These are phyloP conservation scores for Eucalyptus marginata DNA, from an alignment of 345 rosid genomes.

Conservation along the genomic window DNA sequence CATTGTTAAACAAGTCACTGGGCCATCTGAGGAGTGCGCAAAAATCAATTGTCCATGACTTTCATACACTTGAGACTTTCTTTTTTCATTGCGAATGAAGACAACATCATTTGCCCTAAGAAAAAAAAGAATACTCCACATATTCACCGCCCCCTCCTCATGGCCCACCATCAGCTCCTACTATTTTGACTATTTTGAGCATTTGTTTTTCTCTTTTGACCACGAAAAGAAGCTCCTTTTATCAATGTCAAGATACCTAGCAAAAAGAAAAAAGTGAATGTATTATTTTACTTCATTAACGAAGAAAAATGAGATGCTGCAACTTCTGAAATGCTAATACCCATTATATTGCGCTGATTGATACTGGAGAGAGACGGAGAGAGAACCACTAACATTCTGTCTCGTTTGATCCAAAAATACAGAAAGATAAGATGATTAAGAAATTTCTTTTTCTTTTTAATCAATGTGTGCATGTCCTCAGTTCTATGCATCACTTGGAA, in stretches of 20 bases:
- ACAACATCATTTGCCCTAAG: slow-evolving; percentile 29
- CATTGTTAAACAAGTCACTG: not conserved
- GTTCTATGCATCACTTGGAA: not conserved
- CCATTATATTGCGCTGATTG: not conserved
- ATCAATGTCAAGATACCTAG: not conserved
- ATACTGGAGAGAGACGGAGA: not conserved
- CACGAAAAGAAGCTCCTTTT: not conserved
- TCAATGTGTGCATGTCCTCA: not conserved
- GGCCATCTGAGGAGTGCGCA: not conserved
- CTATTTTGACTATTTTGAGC: not conserved
- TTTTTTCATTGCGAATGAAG: slow-evolving; percentile 2
- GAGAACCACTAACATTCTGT: not conserved
- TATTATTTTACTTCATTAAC: not conserved
- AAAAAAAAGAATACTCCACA: slow-evolving; percentile 3
- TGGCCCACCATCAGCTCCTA: not conserved
- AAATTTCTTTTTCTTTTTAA: not conserved
- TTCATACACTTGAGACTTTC: not conserved
- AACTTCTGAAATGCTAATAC: not conserved
- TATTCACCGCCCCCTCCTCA: not conserved
- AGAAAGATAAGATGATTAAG: not conserved
- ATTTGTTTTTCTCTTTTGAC: not conserved
- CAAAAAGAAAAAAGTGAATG: not conserved
- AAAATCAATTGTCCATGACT: not conserved
- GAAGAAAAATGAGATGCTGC: not conserved
- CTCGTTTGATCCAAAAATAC: not conserved